Percentiles rank a stretch among this genome's conserved stretches.
phyloP scores from a whole-genome alignment of 2,329 filamentous ascomycete genomes.

The Gliomastix tumulicola region DNA sequence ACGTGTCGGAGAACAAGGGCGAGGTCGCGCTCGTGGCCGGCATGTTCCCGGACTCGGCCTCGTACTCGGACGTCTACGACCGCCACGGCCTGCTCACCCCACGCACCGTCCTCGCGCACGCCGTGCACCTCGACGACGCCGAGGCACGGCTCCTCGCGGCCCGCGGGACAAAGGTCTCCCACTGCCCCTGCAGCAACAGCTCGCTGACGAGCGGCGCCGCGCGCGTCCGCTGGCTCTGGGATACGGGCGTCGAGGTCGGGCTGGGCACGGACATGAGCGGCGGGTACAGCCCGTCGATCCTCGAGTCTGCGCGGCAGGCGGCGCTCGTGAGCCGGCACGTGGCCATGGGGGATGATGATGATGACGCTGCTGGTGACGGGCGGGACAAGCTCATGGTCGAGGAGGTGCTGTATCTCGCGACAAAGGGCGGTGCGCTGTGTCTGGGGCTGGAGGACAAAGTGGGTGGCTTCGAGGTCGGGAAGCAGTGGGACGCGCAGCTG shows the following conservation, averaged over 20 bases:
- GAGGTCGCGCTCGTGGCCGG: conserved; percentile 66
- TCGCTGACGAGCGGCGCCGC: conserved; percentile 75
- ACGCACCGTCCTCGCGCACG: conserved; percentile 79
- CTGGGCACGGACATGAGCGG: conserved; percentile 89
- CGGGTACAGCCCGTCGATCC: conserved; percentile 73
- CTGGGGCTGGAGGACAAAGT: conserved; percentile 66
- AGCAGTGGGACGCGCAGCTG: conserved; percentile 87
- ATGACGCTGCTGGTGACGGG: conserved; percentile 30
- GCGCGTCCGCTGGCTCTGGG: conserved; percentile 66
- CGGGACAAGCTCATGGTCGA: conserved; percentile 69
- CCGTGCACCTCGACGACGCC: conserved; percentile 62
- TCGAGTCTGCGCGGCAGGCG: conserved; percentile 79
- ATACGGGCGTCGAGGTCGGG: conserved; percentile 70
- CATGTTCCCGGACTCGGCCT: conserved; percentile 57
- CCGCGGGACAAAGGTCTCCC: conserved; percentile 61
- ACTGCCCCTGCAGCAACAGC: conserved; percentile 85
- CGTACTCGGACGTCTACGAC: conserved; percentile 79
- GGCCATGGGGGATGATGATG: conserved; percentile 42
- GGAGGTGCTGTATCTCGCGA: conserved; percentile 81
- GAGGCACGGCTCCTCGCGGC: conserved; percentile 60
- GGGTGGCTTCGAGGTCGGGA: conserved; percentile 78
- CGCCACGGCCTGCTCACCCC: conserved; percentile 58
- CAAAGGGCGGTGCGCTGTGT: conserved; percentile 77
- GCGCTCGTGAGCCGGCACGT: conserved; percentile 70
- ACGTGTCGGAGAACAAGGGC: conserved; percentile 74